A percentile compares a stretch with the other conserved stretches of the same genome.
Evolutionary conservation across 1,139 yeast species (phyloP).

Genomic region (Taiozyma sp.): DNA sequence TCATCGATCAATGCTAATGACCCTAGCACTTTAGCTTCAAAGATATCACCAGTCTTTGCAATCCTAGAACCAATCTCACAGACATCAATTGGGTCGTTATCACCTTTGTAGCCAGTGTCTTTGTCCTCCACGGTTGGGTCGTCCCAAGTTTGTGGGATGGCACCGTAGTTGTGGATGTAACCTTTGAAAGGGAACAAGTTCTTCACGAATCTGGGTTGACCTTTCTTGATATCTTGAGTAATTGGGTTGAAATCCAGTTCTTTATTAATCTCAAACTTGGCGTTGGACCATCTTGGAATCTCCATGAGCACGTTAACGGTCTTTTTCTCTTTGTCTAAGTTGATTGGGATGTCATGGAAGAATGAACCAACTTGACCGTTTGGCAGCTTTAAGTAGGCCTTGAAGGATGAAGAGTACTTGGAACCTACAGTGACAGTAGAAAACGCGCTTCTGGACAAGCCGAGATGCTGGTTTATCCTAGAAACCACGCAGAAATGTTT

Average conservation of each 20-base stretch:
- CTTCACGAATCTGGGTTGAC: conserved; percentile 78
- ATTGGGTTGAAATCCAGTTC: conserved; percentile 78
- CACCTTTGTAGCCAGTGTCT: conserved; percentile 63
- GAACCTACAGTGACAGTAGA: conserved; percentile 32
- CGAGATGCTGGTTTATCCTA: background rate
- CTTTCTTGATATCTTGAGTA: conserved; percentile 89
- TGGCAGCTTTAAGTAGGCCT: conserved; percentile 33
- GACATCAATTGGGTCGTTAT: conserved; percentile 94
- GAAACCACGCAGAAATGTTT: background rate
- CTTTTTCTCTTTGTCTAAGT: conserved; percentile 53
- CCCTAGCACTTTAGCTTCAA: conserved; percentile 88
- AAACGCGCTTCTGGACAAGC: background rate
- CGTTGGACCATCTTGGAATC: conserved; percentile 95
- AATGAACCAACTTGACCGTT: conserved; percentile 58
- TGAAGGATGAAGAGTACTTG: conserved; percentile 39
- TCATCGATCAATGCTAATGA: conserved; percentile 93
- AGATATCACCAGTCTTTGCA: conserved; percentile 54
- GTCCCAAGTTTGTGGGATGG: conserved; percentile 99
- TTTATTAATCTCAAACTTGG: conserved; percentile 84
- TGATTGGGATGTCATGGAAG: conserved; percentile 88
- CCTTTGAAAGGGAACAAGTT: conserved; percentile 97
- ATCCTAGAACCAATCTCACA: conserved; percentile 82
- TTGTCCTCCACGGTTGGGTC: conserved; percentile 44
- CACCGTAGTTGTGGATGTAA: conserved; percentile 94
- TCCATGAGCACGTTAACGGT: conserved; percentile 88